Evolutionary conservation across 2,329 filamentous ascomycete species (phyloP).

Genomic region (Talaromyces sp.): DNA sequence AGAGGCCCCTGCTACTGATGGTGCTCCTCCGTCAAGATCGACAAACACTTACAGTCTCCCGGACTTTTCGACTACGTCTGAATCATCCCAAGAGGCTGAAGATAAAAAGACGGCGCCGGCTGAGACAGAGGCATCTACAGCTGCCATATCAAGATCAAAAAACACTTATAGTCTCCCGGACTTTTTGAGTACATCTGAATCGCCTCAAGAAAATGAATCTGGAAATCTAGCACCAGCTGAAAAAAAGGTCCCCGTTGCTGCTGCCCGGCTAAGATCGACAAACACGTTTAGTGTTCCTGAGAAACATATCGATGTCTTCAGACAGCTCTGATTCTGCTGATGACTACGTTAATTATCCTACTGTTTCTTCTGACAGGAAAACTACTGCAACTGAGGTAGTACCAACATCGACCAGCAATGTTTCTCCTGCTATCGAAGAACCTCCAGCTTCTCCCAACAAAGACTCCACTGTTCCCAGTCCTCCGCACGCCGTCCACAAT

Average conservation of each 20-base stretch:
- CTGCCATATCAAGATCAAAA: not conserved
- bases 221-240: too few relatives aligned
- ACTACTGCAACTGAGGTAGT: not conserved
- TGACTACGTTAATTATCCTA: not conserved
- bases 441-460: not conserved
- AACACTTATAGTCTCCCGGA: not conserved
- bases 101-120: not conserved
- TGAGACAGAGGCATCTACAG: not conserved
- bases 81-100: not conserved
- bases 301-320: not conserved
- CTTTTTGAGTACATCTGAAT: not conserved
- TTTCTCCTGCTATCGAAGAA: not conserved
- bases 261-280: not conserved
- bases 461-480: not conserved
- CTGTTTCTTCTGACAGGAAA: not conserved
- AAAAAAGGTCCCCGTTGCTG: too few relatives aligned
- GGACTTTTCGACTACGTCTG: not conserved
- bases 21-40: not conserved
- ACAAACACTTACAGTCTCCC: not conserved
- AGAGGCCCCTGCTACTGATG: not conserved
- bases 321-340: not conserved
- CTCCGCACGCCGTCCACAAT: not conserved
- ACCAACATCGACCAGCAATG: not conserved
- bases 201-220: not conserved
- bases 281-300: not conserved